Evolutionary conservation across 139 green algal species (phyloP), one percentile per base, ranked within the genome.

Genomic region (Picochlorum sp.): DNA sequence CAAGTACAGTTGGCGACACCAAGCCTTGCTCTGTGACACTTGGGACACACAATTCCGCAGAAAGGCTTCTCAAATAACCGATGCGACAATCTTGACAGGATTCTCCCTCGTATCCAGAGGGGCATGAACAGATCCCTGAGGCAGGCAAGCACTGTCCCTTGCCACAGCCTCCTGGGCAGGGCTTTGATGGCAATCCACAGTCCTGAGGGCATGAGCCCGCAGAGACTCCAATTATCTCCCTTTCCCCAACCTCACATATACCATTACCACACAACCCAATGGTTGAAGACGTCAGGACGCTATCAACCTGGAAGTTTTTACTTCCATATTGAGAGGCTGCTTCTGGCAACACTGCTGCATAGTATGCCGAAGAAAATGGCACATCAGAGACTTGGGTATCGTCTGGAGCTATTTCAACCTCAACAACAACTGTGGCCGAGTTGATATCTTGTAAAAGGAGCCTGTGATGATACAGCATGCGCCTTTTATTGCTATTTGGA

Each of bases 221-320:
- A 23, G 49, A 37, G 46, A 57, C 51, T 54, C 69, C 64, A 38
- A 44, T n/a, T 10, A 59, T 45, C 1, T 44, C 46, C 32, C 80
- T 68, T 71, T 86, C 80, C 0, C 71, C 68, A 8, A 87, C 54
- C 64, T 80, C 75, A 52, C 75, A 85, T 23, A 84, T 61, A 56
- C 58, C 73, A 63, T 87, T 74, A 26, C 75, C 71, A 56, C 81
- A 87, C 14, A 78, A 20, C 24, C 75, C 67, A 18, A 50, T 13
- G n/a, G 79, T 68, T 46, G 61, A 68, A 30, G 62, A 13, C 8
- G 60, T 24, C 4, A 45, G 49, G 30, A 44, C 24, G 26, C 38
- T 28, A 37, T 37, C 6, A 6, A 51, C 23, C 8, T 34, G 21
- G 21, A 70, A n/a, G 4, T 11, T 10, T 20, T 15, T 34, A 21